phyloP scores from a whole-genome alignment of 1,139 yeast species.

The Pichia sp. region DNA sequence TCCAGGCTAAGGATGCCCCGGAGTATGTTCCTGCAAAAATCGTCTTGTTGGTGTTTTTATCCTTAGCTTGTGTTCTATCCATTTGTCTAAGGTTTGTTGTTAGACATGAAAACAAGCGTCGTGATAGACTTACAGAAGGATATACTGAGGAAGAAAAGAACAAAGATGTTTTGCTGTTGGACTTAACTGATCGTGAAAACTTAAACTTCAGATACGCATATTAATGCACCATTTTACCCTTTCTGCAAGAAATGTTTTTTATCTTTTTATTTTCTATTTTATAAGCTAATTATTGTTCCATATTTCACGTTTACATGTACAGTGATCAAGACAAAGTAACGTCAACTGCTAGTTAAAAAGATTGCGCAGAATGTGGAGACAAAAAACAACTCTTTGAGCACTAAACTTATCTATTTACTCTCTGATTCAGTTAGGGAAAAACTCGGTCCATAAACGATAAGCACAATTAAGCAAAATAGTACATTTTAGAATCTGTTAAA shows the following conservation, averaged over 20 bases:
- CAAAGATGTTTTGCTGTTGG: constrained; percentile 31
- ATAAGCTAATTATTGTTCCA: neutral
- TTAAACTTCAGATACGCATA: constrained; percentile 34
- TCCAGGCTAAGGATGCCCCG: constrained; percentile 40
- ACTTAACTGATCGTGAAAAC: constrained; percentile 39
- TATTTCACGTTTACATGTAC: no score
- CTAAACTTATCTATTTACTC: no score
- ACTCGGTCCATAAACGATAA: no score
- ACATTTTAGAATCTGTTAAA: no score
- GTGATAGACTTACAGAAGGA: constrained; percentile 33
- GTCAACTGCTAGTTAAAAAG: no score
- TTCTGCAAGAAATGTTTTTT: neutral
- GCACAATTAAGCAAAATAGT: no score
- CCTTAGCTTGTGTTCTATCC: constrained; percentile 33
- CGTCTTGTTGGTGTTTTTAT: constrained; percentile 40
- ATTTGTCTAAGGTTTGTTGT: constrained; percentile 37
- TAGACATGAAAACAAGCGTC: constrained; percentile 38
- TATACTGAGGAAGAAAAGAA: constrained; percentile 20
- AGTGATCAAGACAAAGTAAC: no score
- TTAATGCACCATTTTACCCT: neutral
- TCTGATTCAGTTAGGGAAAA: no score
- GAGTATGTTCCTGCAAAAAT: constrained; percentile 43
- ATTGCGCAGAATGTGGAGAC: no score
- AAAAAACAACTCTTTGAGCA: no score
- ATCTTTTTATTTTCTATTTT: neutral